Percentiles rank a stretch among this genome's conserved stretches.
Evolutionary conservation across 345 rosid species (phyloP).

Genomic region (Toxicodendron radicans): DNA sequence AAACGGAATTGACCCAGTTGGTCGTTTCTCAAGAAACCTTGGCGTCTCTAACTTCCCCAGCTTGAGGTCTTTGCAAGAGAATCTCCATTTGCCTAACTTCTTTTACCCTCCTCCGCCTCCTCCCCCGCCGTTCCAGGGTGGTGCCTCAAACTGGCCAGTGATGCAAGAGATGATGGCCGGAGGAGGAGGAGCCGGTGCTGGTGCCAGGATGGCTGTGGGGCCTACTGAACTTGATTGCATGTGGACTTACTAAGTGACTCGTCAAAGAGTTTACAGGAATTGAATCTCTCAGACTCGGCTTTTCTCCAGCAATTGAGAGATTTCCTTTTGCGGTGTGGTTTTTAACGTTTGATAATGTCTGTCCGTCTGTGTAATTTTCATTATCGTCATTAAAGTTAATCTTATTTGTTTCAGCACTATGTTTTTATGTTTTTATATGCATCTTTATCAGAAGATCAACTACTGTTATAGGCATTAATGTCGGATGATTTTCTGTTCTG

Average conservation of each 20-base stretch:
- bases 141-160: conserved; percentile 24
- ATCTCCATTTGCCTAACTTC: conserved; percentile 63
- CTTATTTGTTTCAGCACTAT: not conserved
- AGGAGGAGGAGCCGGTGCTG: conserved; percentile 26
- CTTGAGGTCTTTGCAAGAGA: conserved; percentile 79
- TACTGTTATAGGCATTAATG: too few species aligned
- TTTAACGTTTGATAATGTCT: conserved; percentile 16
- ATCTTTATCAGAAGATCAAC: not conserved
- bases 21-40: conserved; percentile 30
- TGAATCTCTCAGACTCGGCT: not conserved
- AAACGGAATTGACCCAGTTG: conserved; percentile 7
- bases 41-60: conserved; percentile 55
- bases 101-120: conserved; percentile 36
- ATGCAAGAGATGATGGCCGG: conserved; percentile 37
- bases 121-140: conserved; percentile 20
- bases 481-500: too few species aligned
- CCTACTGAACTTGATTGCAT: conserved; percentile 70
- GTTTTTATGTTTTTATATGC: not conserved
- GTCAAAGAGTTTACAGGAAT: not conserved
- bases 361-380: not conserved
- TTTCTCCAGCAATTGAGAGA: conserved; percentile 19
- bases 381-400: not conserved
- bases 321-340: not conserved
- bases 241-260: conserved; percentile 51
- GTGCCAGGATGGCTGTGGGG: conserved; percentile 40